A percentile compares a stretch with the other conserved stretches of the same genome.
Evolutionary conservation across 2,329 filamentous ascomycete genomes (phyloP).

Genomic region (Verticillium longisporum): DNA sequence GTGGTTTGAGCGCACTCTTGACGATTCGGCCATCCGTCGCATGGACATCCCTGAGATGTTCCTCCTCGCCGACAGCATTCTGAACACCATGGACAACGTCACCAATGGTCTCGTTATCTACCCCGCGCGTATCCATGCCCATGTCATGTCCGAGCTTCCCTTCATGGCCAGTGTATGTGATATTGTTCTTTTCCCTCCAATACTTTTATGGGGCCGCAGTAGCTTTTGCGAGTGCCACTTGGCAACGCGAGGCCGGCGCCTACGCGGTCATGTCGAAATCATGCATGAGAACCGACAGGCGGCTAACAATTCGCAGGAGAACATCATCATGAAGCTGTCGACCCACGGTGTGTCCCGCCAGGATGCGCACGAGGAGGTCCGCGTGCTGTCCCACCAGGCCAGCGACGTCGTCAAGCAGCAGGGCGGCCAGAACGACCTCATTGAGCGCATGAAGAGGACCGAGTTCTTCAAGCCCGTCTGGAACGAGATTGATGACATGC

Average conservation of each 20-base stretch:
- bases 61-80: conserved; percentile 60
- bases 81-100: conserved; percentile 63
- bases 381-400: conserved; percentile 73
- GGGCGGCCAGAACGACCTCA: conserved; percentile 27
- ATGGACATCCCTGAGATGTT: conserved; percentile 61
- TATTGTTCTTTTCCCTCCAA: neutral
- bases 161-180: conserved; percentile 55
- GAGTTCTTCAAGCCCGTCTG: conserved; percentile 71
- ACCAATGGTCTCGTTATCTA: conserved; percentile 69
- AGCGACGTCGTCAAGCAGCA: conserved; percentile 46
- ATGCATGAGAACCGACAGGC: neutral
- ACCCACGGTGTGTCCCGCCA: conserved; percentile 66
- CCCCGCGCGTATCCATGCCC: conserved; percentile 61
- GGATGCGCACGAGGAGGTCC: conserved; percentile 82
- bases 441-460: conserved; percentile 65
- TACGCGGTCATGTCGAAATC: no score
- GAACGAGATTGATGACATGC: conserved; percentile 59
- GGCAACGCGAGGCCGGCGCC: no score
- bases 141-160: conserved; percentile 69
- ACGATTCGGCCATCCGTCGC: conserved; percentile 65
- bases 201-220: no score
- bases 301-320: conserved; percentile 24
- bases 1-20: conserved; percentile 65
- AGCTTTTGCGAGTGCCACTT: no score
- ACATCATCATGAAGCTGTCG: conserved; percentile 73